Evolutionary conservation across 2,329 filamentous ascomycete genomes (phyloP).

Genomic region (Biscogniauxia mediterranea): DNA sequence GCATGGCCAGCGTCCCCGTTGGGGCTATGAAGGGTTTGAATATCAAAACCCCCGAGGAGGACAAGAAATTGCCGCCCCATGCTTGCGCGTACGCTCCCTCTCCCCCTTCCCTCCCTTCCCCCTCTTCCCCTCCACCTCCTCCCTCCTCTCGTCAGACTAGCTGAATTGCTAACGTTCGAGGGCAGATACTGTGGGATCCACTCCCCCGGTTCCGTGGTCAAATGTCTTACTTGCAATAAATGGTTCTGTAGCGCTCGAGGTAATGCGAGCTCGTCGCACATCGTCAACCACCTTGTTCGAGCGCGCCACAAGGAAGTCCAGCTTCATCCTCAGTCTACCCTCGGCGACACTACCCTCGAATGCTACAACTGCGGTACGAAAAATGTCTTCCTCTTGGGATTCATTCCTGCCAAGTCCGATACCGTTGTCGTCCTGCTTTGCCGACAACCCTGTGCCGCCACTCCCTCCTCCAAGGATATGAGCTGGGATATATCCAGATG

Average conservation of each 20-base stretch:
- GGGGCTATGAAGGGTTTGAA: slow-evolving; percentile 69
- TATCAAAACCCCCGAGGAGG: slow-evolving; percentile 63
- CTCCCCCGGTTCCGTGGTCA: slow-evolving; percentile 91
- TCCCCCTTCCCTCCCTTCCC: neutral
- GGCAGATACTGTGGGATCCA: slow-evolving; percentile 93
- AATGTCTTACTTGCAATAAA: slow-evolving; percentile 92
- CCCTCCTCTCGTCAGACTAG: neutral
- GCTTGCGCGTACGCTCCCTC: slow-evolving; percentile 79
- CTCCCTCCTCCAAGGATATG: slow-evolving; percentile 97
- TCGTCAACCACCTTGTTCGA: slow-evolving; percentile 96
- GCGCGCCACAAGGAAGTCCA: slow-evolving; percentile 98
- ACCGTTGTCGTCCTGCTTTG: slow-evolving; percentile 96
- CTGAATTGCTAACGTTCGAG: slow-evolving; percentile 24
- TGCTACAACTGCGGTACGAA: slow-evolving; percentile 99
- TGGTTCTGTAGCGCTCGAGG: slow-evolving; percentile 99
- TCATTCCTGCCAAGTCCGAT: slow-evolving; percentile 97
- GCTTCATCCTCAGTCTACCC: slow-evolving; percentile 85
- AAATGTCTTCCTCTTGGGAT: slow-evolving; percentile 95
- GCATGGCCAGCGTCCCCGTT: slow-evolving; percentile 75
- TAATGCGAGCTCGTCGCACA: slow-evolving; percentile 95
- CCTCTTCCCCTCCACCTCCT: neutral
- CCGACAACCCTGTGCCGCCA: slow-evolving; percentile 92
- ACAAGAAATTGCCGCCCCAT: slow-evolving; percentile 88
- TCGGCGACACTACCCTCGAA: slow-evolving; percentile 94
- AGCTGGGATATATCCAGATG: slow-evolving; percentile 98